Conservation (phyloP, 2,329 filamentous ascomycete genomes). For the Fonsecaea monophora region DNA sequence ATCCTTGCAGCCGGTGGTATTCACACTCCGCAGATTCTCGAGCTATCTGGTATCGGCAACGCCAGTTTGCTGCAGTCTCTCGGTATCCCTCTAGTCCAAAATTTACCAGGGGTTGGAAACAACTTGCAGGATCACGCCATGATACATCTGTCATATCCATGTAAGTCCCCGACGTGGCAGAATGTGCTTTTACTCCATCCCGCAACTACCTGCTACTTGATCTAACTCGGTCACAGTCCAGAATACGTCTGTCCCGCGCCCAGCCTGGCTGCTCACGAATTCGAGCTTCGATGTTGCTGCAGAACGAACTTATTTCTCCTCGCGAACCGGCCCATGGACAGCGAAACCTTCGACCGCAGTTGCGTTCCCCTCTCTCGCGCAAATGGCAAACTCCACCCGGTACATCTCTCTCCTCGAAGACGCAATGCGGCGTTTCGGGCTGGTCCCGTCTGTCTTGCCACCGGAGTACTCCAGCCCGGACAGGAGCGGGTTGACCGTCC, state of each 20-base stretch:
- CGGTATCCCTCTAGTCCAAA: conserved; percentile 51
- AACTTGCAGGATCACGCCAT: conserved; percentile 45
- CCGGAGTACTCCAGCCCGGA: not conserved
- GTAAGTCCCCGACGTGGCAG: not conserved
- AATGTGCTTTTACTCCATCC: not conserved
- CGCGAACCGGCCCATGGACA: conserved; percentile 40
- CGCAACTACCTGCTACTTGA: not conserved
- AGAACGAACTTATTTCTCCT: conserved; percentile 24
- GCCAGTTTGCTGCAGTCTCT: conserved; percentile 46
- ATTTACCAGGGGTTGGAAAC: conserved; percentile 59
- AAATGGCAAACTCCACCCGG: conserved; percentile 33
- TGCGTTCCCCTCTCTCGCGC: conserved; percentile 41
- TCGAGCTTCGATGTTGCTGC: conserved; percentile 32
- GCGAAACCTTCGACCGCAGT: conserved; percentile 41
- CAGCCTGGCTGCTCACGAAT: conserved; percentile 38
- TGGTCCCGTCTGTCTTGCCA: not conserved
- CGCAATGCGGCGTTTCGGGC: not conserved
- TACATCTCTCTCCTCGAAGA: not conserved
- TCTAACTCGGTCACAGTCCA: conserved; percentile 21
- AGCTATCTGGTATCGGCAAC: conserved; percentile 59
- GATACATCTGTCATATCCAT: conserved; percentile 33
- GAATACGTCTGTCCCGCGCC: conserved; percentile 37
- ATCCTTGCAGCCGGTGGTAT: conserved; percentile 53
- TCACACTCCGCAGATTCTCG: conserved; percentile 54
- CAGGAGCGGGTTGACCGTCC: not conserved